phyloP scores from a whole-genome alignment of 129 eudicot species.

The Calendula officinalis region DNA sequence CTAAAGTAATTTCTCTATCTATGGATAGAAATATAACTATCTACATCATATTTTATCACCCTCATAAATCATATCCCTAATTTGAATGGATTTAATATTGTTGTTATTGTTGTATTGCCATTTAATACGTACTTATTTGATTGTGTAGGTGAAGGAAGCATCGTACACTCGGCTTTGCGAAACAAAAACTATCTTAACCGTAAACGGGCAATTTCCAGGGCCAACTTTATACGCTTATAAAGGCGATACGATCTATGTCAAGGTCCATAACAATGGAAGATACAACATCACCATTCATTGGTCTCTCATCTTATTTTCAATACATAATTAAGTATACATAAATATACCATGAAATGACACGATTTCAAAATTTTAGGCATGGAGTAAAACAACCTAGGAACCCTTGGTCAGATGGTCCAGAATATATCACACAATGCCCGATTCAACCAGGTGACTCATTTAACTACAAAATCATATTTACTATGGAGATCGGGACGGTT shows the following conservation, averaged over 20 bases:
- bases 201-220: slow-evolving; percentile 72
- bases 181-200: slow-evolving; percentile 58
- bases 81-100: too few relatives aligned
- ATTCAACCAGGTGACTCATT: slow-evolving; percentile 53
- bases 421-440: slow-evolving; percentile 70
- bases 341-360: background rate
- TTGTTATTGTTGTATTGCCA: background rate
- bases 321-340: background rate
- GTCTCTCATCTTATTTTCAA: slow-evolving; percentile 28
- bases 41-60: too few relatives aligned
- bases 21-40: too few relatives aligned
- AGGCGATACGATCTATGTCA: slow-evolving; percentile 49
- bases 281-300: slow-evolving; percentile 68
- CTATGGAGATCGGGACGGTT: slow-evolving; percentile 63
- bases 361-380: slow-evolving; percentile 45
- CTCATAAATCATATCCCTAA: too few relatives aligned
- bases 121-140: background rate
- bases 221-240: slow-evolving; percentile 45
- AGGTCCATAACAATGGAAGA: slow-evolving; percentile 46
- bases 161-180: slow-evolving; percentile 49
- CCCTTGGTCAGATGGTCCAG: slow-evolving; percentile 84
- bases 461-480: slow-evolving; percentile 45
- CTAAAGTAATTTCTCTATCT: too few relatives aligned
- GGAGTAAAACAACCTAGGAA: slow-evolving; percentile 63
- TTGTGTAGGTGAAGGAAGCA: slow-evolving; percentile 56